Conservation (phyloP, 1,284 basidiomycete species). For the Ceratobasidium papillatum region DNA sequence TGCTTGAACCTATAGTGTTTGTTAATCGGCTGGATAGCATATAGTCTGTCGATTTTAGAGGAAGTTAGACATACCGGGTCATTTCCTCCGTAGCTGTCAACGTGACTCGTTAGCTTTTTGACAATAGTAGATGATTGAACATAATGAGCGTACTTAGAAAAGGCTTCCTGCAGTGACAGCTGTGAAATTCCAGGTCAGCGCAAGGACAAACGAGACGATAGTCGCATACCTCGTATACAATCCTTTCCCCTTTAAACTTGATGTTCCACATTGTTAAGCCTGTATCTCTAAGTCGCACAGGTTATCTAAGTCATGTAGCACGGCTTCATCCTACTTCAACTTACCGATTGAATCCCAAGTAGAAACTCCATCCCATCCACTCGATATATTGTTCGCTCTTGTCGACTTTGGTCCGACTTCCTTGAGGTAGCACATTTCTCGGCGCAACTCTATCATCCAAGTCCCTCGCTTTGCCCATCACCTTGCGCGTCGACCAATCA, state of each 20-base stretch:
- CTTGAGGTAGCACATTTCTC: slow-evolving; percentile 65
- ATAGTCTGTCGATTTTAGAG: neutral
- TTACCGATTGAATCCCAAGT: slow-evolving; percentile 68
- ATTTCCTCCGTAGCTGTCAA: slow-evolving; percentile 60
- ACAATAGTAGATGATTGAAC: too few relatives aligned
- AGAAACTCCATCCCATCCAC: slow-evolving; percentile 73
- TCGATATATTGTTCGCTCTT: slow-evolving; percentile 61
- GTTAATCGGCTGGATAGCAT: neutral
- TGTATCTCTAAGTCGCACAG: slow-evolving; percentile 1
- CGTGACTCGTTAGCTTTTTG: too few relatives aligned
- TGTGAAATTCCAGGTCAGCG: neutral
- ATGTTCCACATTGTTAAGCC: slow-evolving; percentile 72
- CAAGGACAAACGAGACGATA: neutral
- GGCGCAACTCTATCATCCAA: slow-evolving; percentile 71
- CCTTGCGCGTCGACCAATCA: slow-evolving; percentile 61
- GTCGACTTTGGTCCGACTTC: slow-evolving; percentile 67
- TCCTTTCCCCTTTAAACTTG: slow-evolving; percentile 65
- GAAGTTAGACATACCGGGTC: slow-evolving; percentile 58
- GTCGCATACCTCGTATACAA: slow-evolving; percentile 66
- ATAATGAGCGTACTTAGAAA: too few relatives aligned
- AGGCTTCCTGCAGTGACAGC: slow-evolving; percentile 55
- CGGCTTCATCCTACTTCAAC: neutral
- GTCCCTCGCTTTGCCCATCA: slow-evolving; percentile 56
- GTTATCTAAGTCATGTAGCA: neutral
- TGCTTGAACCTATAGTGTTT: slow-evolving; percentile 57